Evolutionary conservation across 176 grass and related monocot genomes (phyloP).

Genomic region (Pontederia paniculata): DNA sequence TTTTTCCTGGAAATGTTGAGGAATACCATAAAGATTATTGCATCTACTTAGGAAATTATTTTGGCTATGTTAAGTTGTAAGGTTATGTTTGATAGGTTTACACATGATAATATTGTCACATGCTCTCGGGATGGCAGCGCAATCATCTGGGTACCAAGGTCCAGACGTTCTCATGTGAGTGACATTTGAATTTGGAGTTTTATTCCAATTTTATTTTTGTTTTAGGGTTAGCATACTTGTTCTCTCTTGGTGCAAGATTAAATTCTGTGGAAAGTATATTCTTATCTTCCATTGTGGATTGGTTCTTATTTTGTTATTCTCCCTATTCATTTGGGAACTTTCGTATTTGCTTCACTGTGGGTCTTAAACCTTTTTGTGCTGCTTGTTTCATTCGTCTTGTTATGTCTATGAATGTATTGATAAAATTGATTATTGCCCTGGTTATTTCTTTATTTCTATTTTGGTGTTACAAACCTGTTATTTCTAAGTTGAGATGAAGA

Average conservation of each 20-base stretch:
- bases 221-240: neutral
- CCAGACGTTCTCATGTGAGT: slow-evolving; percentile 88
- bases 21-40: neutral
- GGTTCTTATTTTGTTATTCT: no score
- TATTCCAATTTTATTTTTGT: neutral
- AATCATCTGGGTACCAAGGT: slow-evolving; percentile 99
- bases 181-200: neutral
- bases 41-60: slow-evolving; percentile 16
- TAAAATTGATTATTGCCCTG: no score
- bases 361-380: no score
- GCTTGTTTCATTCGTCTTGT: no score
- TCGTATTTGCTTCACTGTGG: no score
- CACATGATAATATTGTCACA: slow-evolving; percentile 92
- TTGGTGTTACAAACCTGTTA: no score
- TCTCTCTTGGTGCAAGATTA: neutral
- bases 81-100: slow-evolving; percentile 49
- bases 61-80: slow-evolving; percentile 10
- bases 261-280: neutral
- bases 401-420: no score
- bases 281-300: no score
- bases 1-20: neutral
- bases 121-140: slow-evolving; percentile 98
- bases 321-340: no score
- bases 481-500: no score
- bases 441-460: no score